Percentiles rank a stretch among this genome's conserved stretches.
Evolutionary conservation across 495 filamentous ascomycete species (phyloP).

Genomic region (Tuber aestivum): DNA sequence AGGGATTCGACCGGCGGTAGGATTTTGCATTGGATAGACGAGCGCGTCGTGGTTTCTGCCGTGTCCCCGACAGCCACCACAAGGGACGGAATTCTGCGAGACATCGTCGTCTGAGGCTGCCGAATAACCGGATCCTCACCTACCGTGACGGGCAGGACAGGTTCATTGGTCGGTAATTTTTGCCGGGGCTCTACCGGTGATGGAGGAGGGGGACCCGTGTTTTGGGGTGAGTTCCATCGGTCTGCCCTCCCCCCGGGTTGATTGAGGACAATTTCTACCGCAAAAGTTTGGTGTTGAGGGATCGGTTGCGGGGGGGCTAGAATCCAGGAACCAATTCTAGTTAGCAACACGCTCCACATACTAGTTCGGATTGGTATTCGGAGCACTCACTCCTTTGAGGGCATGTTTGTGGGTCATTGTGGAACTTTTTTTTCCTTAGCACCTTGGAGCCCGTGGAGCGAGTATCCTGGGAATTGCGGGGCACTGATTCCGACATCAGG

Average conservation of each 20-base stretch:
- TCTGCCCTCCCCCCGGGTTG: too few species aligned
- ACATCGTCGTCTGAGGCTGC: background rate
- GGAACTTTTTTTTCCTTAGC: background rate
- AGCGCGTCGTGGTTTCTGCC: background rate
- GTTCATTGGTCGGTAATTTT: background rate
- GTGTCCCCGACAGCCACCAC: background rate
- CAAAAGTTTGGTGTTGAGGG: background rate
- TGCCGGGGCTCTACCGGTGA: too few species aligned
- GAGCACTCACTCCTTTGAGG: background rate
- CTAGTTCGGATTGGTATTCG: too few species aligned
- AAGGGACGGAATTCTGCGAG: background rate
- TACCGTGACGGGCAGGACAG: background rate
- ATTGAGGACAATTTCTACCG: background rate
- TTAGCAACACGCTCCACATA: background rate
- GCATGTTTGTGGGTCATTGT: background rate
- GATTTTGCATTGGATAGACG: too few species aligned
- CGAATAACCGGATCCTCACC: too few species aligned
- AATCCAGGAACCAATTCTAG: background rate
- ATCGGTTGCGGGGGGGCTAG: background rate
- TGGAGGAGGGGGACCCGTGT: too few species aligned
- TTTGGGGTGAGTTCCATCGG: too few species aligned
- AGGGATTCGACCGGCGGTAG: too few species aligned
- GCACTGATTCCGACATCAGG: background rate
- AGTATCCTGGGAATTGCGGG: too few species aligned
- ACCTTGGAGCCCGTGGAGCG: background rate